Base-by-base conservation (phyloP, 352 stramenopile genomes). In the Nothophytophthora sp. region DNA sequence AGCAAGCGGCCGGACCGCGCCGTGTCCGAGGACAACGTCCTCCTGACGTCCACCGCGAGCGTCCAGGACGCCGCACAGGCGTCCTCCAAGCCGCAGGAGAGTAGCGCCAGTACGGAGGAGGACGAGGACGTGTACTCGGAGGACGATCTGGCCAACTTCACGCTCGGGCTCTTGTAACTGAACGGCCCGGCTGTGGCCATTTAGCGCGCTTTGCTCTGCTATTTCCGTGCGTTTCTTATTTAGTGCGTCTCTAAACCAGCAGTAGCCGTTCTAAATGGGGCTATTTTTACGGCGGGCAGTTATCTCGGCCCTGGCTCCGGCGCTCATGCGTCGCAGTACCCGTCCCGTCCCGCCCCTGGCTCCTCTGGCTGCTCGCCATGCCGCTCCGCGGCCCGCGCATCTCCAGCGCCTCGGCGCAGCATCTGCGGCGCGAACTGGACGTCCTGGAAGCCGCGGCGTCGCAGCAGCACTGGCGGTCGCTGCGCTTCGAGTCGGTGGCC, bases 91-190 rank as follows among this genome's bases (percentile, higher is more conserved):
- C 35, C 41, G 1, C 53, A 71, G 24, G 57, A 76, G 38, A 68
- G 50, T 34, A 75, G 55, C 22, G 57, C 39, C 56, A 66, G 60
- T 48, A 69, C 58, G 3, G 65, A 66, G 23, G 65, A 72, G 38
- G 71, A 76, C 11, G 70, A 72, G 20, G 70, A 87, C 12, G 53
- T 68, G 24, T 80, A 80, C 63, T 55, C 63, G 19, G 70, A 80
- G 35, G 76, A 90, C 52, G 81, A 90, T 43, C 58, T 92, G 44
- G 81, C 74, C 33, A 87, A 88, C 55, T 92, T 92, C 52, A 92
- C 68, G 18, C 74, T 92, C 37, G 68, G 84, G 60, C 53, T 91
- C 16, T 37, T 53, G 20, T 60, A 55, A n/a, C n/a, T n/a, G n/a
- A n/a, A n/a, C n/a, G n/a, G n/a, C n/a, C n/a, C n/a, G n/a, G n/a